Percentiles rank a stretch among this genome's conserved stretches.
Conservation (phyloP, 495 filamentous ascomycete species). For the Penicillium lagena region DNA sequence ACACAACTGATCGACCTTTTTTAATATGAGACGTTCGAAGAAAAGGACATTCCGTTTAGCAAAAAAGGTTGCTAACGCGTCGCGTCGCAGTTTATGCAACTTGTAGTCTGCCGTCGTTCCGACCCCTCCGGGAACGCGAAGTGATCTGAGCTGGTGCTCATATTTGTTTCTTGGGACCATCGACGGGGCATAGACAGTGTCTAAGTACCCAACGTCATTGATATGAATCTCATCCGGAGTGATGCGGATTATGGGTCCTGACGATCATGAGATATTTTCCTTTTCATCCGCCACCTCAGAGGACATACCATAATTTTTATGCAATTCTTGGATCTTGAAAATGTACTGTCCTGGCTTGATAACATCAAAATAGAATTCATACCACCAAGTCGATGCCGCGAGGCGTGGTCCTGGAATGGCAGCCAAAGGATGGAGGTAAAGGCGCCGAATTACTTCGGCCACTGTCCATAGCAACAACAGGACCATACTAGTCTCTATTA, state of each 20-base stretch:
- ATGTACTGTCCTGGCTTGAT: constrained; percentile 23
- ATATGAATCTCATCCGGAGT: constrained; percentile 32
- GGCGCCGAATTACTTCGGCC: constrained; percentile 10
- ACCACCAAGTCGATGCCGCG: constrained; percentile 39
- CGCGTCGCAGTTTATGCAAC: constrained; percentile 26
- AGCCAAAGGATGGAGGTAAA: constrained; percentile 34
- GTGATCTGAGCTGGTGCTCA: constrained; percentile 8
- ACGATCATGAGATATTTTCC: not conserved
- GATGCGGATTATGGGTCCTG: constrained; percentile 33
- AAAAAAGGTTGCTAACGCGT: constrained; percentile 30
- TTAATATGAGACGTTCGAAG: constrained; percentile 21
- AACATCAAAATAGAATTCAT: constrained; percentile 42
- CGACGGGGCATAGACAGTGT: constrained; percentile 17
- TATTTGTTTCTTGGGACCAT: constrained; percentile 18
- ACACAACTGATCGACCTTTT: constrained; percentile 29
- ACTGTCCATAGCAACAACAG: constrained; percentile 1
- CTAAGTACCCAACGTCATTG: constrained; percentile 22
- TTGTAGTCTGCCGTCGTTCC: constrained; percentile 19
- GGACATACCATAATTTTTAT: constrained; percentile 33
- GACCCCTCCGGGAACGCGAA: constrained; percentile 12
- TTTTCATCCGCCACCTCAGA: not conserved
- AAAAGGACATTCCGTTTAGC: constrained; percentile 22
- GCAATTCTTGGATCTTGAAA: constrained; percentile 30
- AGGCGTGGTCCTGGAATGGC: constrained; percentile 42
- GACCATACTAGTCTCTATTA: constrained; percentile 5